Percentiles rank a stretch among this genome's conserved stretches.
Conservation (phyloP, 2,329 filamentous ascomycete genomes). For the Colletotrichum lindemuthianum region DNA sequence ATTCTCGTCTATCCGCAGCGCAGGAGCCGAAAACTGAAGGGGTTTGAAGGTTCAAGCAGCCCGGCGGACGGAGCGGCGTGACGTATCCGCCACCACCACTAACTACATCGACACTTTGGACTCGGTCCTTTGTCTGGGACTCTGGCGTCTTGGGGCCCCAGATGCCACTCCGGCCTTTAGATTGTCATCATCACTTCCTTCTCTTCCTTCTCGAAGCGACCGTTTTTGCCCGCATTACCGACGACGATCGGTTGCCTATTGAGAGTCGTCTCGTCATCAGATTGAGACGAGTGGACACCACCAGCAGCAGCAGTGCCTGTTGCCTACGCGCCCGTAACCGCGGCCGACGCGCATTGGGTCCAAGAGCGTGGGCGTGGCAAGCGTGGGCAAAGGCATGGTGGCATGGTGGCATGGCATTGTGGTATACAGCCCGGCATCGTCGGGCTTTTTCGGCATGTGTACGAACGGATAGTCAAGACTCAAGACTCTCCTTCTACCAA, state of each 20-base stretch:
- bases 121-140: not conserved
- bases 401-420: not conserved
- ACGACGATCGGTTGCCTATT: not conserved
- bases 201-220: not conserved
- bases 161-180: not conserved
- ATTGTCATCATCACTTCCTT: constrained; percentile 22
- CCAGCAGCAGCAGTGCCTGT: no score
- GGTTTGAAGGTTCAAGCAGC: constrained; percentile 3
- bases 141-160: no score
- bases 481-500: not conserved
- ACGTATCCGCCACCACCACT: not conserved
- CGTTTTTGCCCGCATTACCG: no score
- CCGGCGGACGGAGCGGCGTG: constrained; percentile 11
- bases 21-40: constrained; percentile 18
- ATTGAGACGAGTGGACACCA: no score
- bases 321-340: not conserved
- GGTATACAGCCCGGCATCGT: not conserved
- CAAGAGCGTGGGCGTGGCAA: not conserved
- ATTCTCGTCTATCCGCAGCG: constrained; percentile 9
- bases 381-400: not conserved
- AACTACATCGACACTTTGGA: constrained; percentile 1
- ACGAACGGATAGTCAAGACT: not conserved
- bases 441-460: not conserved
- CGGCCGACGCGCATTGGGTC: not conserved
- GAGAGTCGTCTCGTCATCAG: not conserved